These are phyloP conservation scores for Schizothecium vesticola DNA, from an alignment of 495 filamentous ascomycete species.

Conservation along the genomic window DNA sequence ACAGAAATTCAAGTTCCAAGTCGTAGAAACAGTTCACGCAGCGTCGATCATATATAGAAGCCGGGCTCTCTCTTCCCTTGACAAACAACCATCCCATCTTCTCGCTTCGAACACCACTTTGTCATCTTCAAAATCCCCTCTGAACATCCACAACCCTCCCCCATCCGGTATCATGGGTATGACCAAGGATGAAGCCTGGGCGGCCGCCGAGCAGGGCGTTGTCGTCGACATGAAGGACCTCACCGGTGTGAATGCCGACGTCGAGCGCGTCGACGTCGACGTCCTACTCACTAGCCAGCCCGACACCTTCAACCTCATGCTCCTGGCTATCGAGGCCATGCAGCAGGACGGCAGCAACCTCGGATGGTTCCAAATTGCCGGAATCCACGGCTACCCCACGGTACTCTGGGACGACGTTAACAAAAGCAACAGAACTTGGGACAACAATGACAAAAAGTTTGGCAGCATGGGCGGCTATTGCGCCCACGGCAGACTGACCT, in stretches of 20 bases:
- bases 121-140: background rate
- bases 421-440: background rate
- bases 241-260: background rate
- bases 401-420: background rate
- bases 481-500: constrained; percentile 53
- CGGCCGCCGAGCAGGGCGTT: background rate
- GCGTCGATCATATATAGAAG: background rate
- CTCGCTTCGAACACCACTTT: background rate
- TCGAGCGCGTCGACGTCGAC: background rate
- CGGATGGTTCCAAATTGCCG: background rate
- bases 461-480: constrained; percentile 40
- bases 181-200: background rate
- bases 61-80: background rate
- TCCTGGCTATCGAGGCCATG: background rate
- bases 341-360: background rate
- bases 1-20: too few species aligned
- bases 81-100: background rate
- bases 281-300: background rate
- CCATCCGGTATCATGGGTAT: background rate
- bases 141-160: too few species aligned
- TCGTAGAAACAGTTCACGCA: too few species aligned
- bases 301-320: constrained; percentile 9
- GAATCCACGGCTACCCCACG: background rate
- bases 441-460: background rate
- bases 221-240: constrained; percentile 4